Percentiles rank a stretch among this genome's conserved stretches.
phyloP scores from a whole-genome alignment of 2,329 filamentous ascomycete genomes.

The Septoria linicola region DNA sequence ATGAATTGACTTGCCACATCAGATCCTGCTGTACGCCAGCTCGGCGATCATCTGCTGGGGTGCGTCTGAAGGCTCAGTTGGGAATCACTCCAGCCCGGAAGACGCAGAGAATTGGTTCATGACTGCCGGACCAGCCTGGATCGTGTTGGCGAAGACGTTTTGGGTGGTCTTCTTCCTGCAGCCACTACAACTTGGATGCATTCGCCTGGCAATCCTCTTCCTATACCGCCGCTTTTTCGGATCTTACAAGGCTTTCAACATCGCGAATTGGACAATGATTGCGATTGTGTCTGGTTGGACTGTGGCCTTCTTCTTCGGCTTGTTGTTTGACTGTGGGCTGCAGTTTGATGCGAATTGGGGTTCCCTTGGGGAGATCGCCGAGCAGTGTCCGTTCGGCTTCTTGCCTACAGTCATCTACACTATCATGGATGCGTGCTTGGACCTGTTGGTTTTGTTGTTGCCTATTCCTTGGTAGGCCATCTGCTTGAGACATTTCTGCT shows the following conservation, averaged over 20 bases:
- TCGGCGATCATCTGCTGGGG: conserved; percentile 18
- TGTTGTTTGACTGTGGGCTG: conserved; percentile 19
- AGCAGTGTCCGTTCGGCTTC: conserved; percentile 21
- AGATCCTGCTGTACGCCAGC: conserved; percentile 16
- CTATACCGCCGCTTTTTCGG: conserved; percentile 21
- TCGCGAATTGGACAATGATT: conserved; percentile 13
- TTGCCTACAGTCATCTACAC: conserved; percentile 21
- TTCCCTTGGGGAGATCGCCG: conserved; percentile 17
- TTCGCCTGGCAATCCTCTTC: conserved; percentile 18
- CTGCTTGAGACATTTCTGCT: background rate
- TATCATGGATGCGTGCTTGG: conserved; percentile 18
- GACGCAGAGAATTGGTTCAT: conserved; percentile 20
- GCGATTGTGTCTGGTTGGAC: conserved; percentile 17
- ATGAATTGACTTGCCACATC: no score
- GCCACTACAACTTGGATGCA: conserved; percentile 16
- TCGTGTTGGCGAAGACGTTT: conserved; percentile 18
- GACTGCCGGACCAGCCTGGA: conserved; percentile 16
- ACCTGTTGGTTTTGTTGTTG: conserved; percentile 18
- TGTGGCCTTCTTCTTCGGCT: conserved; percentile 17
- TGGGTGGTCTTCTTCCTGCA: conserved; percentile 20
- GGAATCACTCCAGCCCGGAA: conserved; percentile 15
- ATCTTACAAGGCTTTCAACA: conserved; percentile 15
- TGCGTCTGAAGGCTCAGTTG: conserved; percentile 12
- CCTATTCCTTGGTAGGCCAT: conserved; percentile 15
- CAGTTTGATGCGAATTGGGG: conserved; percentile 18